Base-by-base conservation (phyloP, 129 eudicot genomes). In the Daucus carota region DNA sequence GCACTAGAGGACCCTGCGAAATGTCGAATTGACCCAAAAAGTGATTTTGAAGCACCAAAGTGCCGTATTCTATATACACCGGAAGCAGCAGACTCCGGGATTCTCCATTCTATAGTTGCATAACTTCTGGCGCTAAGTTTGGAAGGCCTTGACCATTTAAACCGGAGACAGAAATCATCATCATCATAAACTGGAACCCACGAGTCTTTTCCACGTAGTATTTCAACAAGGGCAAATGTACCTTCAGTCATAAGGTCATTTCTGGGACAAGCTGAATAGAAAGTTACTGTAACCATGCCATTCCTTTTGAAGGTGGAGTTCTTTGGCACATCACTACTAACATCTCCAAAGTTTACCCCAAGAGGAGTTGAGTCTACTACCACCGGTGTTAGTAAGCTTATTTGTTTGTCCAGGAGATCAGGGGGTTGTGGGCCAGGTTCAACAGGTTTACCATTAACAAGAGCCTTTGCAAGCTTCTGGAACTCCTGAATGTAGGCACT, bases 241-340 rank as follows among this genome's bases (percentile, higher is more conserved):
- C 99, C 99, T 86, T 95, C 99, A 1, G 99, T 95, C 99, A 95
- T 86, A 85, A 95, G 97, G 75, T 95, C 99, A 41, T 95, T 95
- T 73, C 99, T 78, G 9, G 99, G 99, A 79, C 97, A 91, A 1
- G 96, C 97, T 72, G 99, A 89, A 89, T 89, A 86, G 86, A 95
- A 95, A 73, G 77, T 84, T 16, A 86, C 92, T 6, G 78, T 82
- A 75, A 88, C 97, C 44, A 60, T 82, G 76, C 84, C 92, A 4
- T 96, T 94, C 81, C 85, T 88, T 47, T 85, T 89, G 72, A 87
- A 95, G 77, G 96, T 88, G 66, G 96, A 79, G 81, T 89, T 92
- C 16, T 75, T 78, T 18, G 96, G 90, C 31, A 95, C 80, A 42
- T 95, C 91, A 2, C 74, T 60, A 26, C 72, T 86, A 47, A 84